Conservation (phyloP, 1,284 basidiomycete genomes). For the Hypsizygus ulmarius region DNA sequence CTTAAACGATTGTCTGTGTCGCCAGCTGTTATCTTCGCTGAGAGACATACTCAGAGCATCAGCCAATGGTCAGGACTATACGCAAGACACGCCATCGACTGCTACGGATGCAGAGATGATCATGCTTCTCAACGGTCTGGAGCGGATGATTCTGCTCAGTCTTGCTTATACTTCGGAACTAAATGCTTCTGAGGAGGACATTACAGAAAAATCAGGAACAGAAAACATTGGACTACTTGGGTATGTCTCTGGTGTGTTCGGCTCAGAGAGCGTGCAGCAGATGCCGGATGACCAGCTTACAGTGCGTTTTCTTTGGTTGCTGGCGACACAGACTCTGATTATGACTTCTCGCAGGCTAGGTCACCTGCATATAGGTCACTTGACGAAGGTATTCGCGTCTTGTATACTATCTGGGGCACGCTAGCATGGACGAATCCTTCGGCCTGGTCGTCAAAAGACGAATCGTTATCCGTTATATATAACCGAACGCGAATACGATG, state of each 20-base stretch:
- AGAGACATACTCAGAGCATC: constrained; percentile 51
- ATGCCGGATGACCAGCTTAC: constrained; percentile 53
- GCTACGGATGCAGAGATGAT: constrained; percentile 82
- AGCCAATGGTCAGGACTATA: constrained; percentile 33
- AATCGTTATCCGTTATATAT: constrained; percentile 65
- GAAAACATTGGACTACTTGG: constrained; percentile 73
- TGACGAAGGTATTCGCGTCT: constrained; percentile 66
- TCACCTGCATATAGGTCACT: constrained; percentile 70
- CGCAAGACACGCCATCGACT: constrained; percentile 41
- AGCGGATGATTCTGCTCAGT: constrained; percentile 72
- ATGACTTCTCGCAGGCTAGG: constrained; percentile 44
- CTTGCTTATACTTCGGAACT: constrained; percentile 53
- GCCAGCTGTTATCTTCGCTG: constrained; percentile 64
- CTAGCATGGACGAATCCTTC: constrained; percentile 47
- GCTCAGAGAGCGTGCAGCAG: constrained; percentile 50
- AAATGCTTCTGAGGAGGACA: constrained; percentile 57
- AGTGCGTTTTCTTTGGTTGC: constrained; percentile 36
- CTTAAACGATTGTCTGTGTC: constrained; percentile 79
- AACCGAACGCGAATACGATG: constrained; percentile 64
- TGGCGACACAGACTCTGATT: background rate
- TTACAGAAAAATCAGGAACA: constrained; percentile 48
- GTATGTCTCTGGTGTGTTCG: constrained; percentile 79
- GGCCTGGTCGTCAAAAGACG: constrained; percentile 54
- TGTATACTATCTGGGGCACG: constrained; percentile 71
- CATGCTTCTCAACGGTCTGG: constrained; percentile 81